Conservation (phyloP, 1,284 basidiomycete genomes). For the Mycena sp. region DNA sequence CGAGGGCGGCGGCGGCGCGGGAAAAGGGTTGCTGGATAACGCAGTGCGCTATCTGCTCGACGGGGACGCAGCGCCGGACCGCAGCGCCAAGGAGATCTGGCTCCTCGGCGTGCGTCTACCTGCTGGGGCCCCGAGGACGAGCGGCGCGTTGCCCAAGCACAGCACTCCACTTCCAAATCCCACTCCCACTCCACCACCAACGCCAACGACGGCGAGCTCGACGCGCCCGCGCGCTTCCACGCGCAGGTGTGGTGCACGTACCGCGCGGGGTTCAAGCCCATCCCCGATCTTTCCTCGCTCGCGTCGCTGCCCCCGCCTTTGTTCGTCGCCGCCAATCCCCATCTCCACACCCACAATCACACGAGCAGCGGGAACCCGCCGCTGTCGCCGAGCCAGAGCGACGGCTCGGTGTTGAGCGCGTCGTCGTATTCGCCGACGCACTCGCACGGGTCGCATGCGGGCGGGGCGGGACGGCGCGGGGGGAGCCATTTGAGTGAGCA, state of each 20-base stretch:
- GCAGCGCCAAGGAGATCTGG: slow-evolving; percentile 75
- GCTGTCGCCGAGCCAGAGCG: background rate
- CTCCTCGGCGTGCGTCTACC: too few relatives aligned
- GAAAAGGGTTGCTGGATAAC: slow-evolving; percentile 61
- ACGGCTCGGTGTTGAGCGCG: background rate
- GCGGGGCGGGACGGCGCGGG: too few relatives aligned
- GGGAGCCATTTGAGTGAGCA: background rate
- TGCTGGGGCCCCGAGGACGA: slow-evolving; percentile 59
- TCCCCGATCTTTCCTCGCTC: too few relatives aligned
- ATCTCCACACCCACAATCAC: too few relatives aligned
- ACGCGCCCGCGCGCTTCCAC: background rate
- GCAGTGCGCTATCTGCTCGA: slow-evolving; percentile 86
- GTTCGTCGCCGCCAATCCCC: too few relatives aligned
- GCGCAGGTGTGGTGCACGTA: too few relatives aligned
- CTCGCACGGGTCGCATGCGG: background rate
- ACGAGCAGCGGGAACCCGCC: too few relatives aligned
- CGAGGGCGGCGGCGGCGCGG: background rate
- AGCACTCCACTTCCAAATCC: background rate
- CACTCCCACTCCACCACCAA: background rate
- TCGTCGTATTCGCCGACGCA: background rate
- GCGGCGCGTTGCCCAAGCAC: background rate
- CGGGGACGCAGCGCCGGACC: slow-evolving; percentile 83
- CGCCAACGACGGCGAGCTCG: background rate
- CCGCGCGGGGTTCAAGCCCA: too few relatives aligned
- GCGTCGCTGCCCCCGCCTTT: too few relatives aligned